phyloP scores from a whole-genome alignment of 371 early-diverging fungal species.

The Mucor circinelloides region DNA sequence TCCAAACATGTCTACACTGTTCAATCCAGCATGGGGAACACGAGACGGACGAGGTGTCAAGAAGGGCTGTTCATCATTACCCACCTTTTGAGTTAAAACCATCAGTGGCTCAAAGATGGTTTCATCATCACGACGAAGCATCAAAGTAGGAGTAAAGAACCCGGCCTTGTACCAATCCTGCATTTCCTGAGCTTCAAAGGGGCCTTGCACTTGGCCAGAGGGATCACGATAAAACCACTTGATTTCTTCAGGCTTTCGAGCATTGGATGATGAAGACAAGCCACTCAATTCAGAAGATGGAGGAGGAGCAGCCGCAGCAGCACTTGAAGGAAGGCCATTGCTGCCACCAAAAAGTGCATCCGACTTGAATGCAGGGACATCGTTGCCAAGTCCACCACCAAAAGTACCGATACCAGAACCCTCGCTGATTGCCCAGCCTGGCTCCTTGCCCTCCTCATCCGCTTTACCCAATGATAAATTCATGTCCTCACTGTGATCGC shows the following conservation, averaged over 20 bases:
- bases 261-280: conserved; percentile 3
- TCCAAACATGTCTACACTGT: conserved; percentile 30
- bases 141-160: conserved; percentile 72
- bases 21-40: conserved; percentile 11
- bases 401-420: conserved; percentile 3
- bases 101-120: conserved; percentile 70
- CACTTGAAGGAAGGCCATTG: not conserved
- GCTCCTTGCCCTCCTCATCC: conserved; percentile 12
- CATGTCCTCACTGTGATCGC: conserved; percentile 17
- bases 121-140: conserved; percentile 76
- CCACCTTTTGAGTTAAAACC: conserved; percentile 59
- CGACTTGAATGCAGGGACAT: not conserved
- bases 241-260: conserved; percentile 43
- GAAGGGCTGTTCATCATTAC: conserved; percentile 69
- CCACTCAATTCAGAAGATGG: conserved; percentile 18
- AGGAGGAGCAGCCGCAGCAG: not conserved
- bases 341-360: conserved; percentile 7
- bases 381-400: conserved; percentile 1
- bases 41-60: conserved; percentile 40
- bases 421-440: conserved; percentile 6
- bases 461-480: conserved; percentile 11
- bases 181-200: conserved; percentile 82
- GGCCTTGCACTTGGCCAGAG: conserved; percentile 76
- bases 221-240: conserved; percentile 87
- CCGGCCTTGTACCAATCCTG: conserved; percentile 87